A percentile compares a stretch with the other conserved stretches of the same genome.
phyloP scores from a whole-genome alignment of 1,139 yeast species.

The Candida sojae region DNA sequence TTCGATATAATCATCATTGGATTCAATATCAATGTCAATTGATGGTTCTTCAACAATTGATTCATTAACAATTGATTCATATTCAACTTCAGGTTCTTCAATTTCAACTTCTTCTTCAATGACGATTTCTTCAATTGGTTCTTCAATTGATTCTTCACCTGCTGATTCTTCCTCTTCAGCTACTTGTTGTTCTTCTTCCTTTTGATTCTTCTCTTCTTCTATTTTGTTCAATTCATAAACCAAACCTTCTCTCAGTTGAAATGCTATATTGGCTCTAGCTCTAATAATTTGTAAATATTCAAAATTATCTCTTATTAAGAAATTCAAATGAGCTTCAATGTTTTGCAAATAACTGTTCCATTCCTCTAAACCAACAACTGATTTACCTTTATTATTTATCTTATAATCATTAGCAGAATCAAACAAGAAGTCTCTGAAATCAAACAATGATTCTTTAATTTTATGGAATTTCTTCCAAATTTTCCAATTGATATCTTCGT shows the following conservation, averaged over 20 bases:
- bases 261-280: constrained; percentile 79
- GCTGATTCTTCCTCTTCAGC: constrained; percentile 6
- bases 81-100: too few relatives aligned
- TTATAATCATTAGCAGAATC: constrained; percentile 44
- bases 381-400: constrained; percentile 15
- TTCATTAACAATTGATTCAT: constrained; percentile 6
- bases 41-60: background rate
- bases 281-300: constrained; percentile 71
- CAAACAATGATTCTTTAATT: constrained; percentile 55
- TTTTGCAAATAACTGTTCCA: constrained; percentile 57
- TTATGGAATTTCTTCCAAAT: constrained; percentile 69
- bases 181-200: constrained; percentile 11
- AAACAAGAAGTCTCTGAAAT: constrained; percentile 58
- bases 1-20: constrained; percentile 4
- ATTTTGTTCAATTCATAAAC: constrained; percentile 13
- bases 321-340: constrained; percentile 60
- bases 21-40: background rate
- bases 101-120: too few relatives aligned
- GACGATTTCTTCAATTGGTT: background rate
- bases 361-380: constrained; percentile 44
- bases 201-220: background rate
- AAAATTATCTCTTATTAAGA: constrained; percentile 67
- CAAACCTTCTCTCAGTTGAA: constrained; percentile 66
- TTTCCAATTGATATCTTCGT: constrained; percentile 52
- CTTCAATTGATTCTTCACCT: background rate